These are phyloP conservation scores for Penicillium dipodomyicola DNA, from an alignment of 495 filamentous ascomycete genomes.

Conservation along the genomic window DNA sequence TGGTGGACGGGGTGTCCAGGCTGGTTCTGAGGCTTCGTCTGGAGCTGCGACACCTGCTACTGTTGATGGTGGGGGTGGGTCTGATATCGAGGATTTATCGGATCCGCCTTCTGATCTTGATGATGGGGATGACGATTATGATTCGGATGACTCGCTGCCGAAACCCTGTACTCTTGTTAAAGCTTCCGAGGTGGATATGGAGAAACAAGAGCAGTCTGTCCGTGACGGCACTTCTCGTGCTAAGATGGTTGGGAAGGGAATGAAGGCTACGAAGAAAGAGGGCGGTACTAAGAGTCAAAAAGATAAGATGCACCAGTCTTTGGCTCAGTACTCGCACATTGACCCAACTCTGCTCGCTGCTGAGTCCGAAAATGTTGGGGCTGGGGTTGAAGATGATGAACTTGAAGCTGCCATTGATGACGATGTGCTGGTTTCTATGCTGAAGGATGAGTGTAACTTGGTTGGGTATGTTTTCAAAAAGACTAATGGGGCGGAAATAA, in stretches of 20 bases:
- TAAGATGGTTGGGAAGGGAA: constrained; percentile 8
- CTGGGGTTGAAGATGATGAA: constrained; percentile 28
- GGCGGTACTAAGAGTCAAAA: constrained; percentile 28
- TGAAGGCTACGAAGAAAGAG: constrained; percentile 8
- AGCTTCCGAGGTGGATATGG: constrained; percentile 61
- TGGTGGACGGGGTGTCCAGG: constrained; percentile 51
- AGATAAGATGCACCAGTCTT: constrained; percentile 52
- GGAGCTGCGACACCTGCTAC: constrained; percentile 16
- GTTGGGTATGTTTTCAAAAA: constrained; percentile 72
- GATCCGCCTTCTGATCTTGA: constrained; percentile 12
- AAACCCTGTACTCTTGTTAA: constrained; percentile 47
- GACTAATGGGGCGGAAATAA: constrained; percentile 33
- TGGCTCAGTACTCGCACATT: constrained; percentile 69
- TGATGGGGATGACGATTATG: constrained; percentile 32
- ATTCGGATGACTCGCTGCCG: constrained; percentile 37
- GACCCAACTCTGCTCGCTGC: constrained; percentile 47
- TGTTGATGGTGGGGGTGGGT: constrained; percentile 22
- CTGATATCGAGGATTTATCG: constrained; percentile 25
- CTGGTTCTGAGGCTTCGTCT: constrained; percentile 6
- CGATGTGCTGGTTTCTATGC: constrained; percentile 56
- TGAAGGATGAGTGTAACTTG: constrained; percentile 58
- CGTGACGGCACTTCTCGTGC: constrained; percentile 29
- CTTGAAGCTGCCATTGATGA: constrained; percentile 51
- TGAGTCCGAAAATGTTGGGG: constrained; percentile 12
- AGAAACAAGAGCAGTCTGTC: constrained; percentile 55